Evolutionary conservation across 1,284 basidiomycete genomes (phyloP).

Genomic region (Coniferiporia weirii): DNA sequence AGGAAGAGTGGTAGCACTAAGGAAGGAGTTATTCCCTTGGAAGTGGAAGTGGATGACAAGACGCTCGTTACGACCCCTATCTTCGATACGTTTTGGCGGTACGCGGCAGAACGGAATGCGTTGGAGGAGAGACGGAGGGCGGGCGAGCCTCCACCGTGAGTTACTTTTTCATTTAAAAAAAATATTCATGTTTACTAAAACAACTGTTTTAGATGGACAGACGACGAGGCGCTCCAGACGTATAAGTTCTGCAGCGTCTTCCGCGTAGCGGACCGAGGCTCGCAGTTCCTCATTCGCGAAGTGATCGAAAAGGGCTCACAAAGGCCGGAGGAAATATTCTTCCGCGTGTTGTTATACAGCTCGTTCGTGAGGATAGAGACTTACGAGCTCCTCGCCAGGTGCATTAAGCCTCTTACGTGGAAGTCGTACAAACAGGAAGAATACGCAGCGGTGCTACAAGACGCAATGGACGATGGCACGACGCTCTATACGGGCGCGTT

Average conservation of each 20-base stretch:
- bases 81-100: conserved; percentile 56
- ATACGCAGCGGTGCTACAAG: conserved; percentile 44
- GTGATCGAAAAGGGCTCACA: conserved; percentile 61
- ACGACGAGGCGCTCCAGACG: conserved; percentile 42
- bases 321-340: conserved; percentile 46
- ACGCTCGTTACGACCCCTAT: not conserved
- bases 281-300: conserved; percentile 52
- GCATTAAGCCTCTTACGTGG: conserved; percentile 51
- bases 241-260: conserved; percentile 59
- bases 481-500: conserved; percentile 59
- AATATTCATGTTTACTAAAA: conserved; percentile 12
- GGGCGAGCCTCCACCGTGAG: conserved; percentile 46
- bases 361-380: conserved; percentile 56
- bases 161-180: conserved; percentile 18
- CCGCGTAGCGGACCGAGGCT: conserved; percentile 54
- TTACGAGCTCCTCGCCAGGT: conserved; percentile 45
- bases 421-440: conserved; percentile 38
- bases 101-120: conserved; percentile 49
- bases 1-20: not conserved
- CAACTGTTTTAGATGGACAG: conserved; percentile 44
- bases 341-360: conserved; percentile 58
- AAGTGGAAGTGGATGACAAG: conserved; percentile 2
- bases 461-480: conserved; percentile 32
- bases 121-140: conserved; percentile 49
- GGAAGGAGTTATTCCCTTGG: not conserved